These are phyloP conservation scores for Phytophthora sojae DNA, from an alignment of 352 stramenopile genomes.

Conservation along the genomic window DNA sequence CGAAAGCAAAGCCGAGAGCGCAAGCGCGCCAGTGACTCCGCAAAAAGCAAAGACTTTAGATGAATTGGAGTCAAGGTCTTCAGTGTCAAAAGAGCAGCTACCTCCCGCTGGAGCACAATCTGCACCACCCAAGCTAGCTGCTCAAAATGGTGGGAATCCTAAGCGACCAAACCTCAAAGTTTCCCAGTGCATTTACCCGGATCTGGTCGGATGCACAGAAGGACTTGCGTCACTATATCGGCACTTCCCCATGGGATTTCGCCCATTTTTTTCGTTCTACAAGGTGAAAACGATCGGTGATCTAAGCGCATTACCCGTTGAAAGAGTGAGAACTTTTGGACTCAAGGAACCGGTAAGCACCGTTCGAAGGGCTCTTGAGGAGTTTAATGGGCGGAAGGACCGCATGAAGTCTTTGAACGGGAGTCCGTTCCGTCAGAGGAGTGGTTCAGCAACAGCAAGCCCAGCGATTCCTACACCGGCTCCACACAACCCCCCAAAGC, in stretches of 20 bases:
- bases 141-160: constrained; percentile 1
- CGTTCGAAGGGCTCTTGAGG: constrained; percentile 59
- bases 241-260: constrained; percentile 65
- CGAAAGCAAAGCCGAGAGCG: neutral
- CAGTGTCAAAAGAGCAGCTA: neutral
- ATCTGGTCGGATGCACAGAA: constrained; percentile 56
- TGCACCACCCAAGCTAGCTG: constrained; percentile 13
- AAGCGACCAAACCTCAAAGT: constrained; percentile 11
- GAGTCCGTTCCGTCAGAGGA: constrained; percentile 50
- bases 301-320: constrained; percentile 53
- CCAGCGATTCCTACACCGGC: constrained; percentile 42
- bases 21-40: constrained; percentile 8
- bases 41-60: neutral
- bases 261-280: constrained; percentile 66
- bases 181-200: constrained; percentile 50
- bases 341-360: constrained; percentile 66
- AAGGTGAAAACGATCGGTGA: constrained; percentile 80
- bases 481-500: constrained; percentile 43
- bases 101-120: constrained; percentile 20
- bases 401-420: constrained; percentile 44
- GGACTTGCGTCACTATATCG: constrained; percentile 54
- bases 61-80: neutral
- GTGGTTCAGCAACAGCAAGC: constrained; percentile 22
- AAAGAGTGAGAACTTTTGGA: constrained; percentile 65
- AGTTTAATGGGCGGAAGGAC: constrained; percentile 55